Conservation (phyloP, 1,284 basidiomycete genomes). For the Ceratobasidium sp. region DNA sequence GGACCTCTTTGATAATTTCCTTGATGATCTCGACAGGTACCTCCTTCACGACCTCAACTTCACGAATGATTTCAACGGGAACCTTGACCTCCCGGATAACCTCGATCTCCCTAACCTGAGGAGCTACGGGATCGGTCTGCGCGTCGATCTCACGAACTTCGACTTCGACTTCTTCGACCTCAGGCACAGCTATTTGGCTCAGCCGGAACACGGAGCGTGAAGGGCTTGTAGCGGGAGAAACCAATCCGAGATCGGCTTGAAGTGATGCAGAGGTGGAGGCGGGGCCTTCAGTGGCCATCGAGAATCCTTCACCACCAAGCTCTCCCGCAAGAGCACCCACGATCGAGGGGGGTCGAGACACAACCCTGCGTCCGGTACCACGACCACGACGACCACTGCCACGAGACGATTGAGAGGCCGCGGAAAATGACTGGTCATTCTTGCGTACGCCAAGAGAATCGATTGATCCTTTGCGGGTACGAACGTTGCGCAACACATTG, state of each 20-base stretch:
- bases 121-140: constrained; percentile 48
- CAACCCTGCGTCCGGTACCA: constrained; percentile 51
- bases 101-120: constrained; percentile 46
- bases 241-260: constrained; percentile 50
- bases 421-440: constrained; percentile 17
- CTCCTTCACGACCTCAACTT: constrained; percentile 48
- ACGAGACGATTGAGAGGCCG: constrained; percentile 46
- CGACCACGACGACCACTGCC: constrained; percentile 57
- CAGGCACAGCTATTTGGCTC: constrained; percentile 51
- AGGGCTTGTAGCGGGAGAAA: constrained; percentile 57
- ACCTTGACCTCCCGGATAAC: constrained; percentile 48
- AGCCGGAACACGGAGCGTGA: constrained; percentile 54
- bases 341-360: constrained; percentile 68
- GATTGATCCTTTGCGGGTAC: constrained; percentile 8
- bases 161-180: constrained; percentile 51
- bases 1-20: constrained; percentile 47
- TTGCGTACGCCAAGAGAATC: constrained; percentile 21
- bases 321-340: constrained; percentile 70
- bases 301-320: constrained; percentile 52
- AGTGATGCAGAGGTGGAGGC: constrained; percentile 27
- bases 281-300: neutral
- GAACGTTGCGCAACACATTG: constrained; percentile 59
- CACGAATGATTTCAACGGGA: constrained; percentile 47
- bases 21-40: constrained; percentile 50
- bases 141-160: constrained; percentile 67